These are phyloP conservation scores for Aureobasidium namibiae DNA, from an alignment of 2,329 filamentous ascomycete species.

Conservation along the genomic window DNA sequence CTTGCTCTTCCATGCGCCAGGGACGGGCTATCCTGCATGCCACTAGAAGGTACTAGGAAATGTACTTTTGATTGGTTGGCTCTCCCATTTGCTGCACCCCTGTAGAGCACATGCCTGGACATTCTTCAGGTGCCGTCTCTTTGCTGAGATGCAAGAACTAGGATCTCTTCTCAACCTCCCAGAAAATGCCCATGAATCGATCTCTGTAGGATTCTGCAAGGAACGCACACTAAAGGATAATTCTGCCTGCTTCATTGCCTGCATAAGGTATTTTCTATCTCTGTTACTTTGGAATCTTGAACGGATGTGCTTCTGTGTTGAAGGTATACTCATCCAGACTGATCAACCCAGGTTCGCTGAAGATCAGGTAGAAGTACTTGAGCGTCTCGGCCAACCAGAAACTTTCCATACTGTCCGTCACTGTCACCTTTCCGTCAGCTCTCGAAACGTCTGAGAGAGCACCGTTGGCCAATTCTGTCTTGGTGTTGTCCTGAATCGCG, in stretches of 20 bases:
- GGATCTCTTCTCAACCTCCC: neutral
- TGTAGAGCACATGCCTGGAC: neutral
- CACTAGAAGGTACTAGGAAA: neutral
- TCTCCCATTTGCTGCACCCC: neutral
- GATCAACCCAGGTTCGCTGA: slow-evolving; percentile 34
- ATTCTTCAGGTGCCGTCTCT: neutral
- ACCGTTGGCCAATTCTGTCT: slow-evolving; percentile 39
- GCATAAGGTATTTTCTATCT: neutral
- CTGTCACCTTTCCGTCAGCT: slow-evolving; percentile 27
- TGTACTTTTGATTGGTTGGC: neutral
- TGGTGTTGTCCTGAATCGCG: slow-evolving; percentile 34
- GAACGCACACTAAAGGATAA: neutral
- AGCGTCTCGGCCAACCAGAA: slow-evolving; percentile 44
- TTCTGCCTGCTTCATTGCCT: neutral
- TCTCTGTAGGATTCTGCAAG: neutral
- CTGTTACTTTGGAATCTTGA: slow-evolving; percentile 20
- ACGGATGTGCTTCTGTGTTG: slow-evolving; percentile 44
- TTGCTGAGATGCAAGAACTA: neutral
- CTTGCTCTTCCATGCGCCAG: neutral
- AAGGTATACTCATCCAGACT: slow-evolving; percentile 42
- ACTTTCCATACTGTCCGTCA: slow-evolving; percentile 40
- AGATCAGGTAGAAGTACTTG: slow-evolving; percentile 43
- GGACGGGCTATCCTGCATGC: neutral
- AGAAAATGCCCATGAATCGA: neutral
- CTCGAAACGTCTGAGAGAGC: slow-evolving; percentile 36